phyloP scores from a whole-genome alignment of 192 early-diverging fungal species.

The Coemansia sp. region DNA sequence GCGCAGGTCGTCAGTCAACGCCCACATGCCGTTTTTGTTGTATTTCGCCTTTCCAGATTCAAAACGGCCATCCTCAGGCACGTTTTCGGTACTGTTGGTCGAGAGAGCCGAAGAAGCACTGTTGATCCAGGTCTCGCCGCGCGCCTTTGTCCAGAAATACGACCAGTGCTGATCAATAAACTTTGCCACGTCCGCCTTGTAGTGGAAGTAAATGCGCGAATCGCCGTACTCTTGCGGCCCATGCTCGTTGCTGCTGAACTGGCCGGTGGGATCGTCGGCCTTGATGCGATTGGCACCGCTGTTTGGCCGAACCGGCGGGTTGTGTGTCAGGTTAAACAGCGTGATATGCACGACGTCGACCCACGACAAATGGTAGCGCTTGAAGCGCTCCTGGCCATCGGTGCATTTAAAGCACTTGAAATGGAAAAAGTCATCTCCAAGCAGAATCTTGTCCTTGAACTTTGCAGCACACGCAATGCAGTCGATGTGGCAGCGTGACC shows the following conservation, averaged over 20 bases:
- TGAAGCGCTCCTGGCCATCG: slow-evolving; percentile 57
- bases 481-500: slow-evolving; percentile 56
- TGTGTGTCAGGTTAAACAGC: slow-evolving; percentile 64
- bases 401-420: slow-evolving; percentile 63
- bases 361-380: slow-evolving; percentile 61
- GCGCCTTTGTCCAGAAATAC: slow-evolving; percentile 65
- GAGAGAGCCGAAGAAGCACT: slow-evolving; percentile 61
- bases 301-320: slow-evolving; percentile 31
- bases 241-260: slow-evolving; percentile 52
- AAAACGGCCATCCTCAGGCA: slow-evolving; percentile 55
- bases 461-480: slow-evolving; percentile 59
- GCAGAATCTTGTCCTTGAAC: slow-evolving; percentile 60
- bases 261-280: slow-evolving; percentile 29
- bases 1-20: slow-evolving; percentile 51
- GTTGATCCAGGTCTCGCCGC: slow-evolving; percentile 65
- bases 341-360: slow-evolving; percentile 68
- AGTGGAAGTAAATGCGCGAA: slow-evolving; percentile 55
- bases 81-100: slow-evolving; percentile 58
- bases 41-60: slow-evolving; percentile 61
- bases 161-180: slow-evolving; percentile 71
- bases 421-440: slow-evolving; percentile 70
- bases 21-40: slow-evolving; percentile 58
- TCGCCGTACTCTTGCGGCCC: slow-evolving; percentile 57
- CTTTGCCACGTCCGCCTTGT: slow-evolving; percentile 62
- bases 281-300: slow-evolving; percentile 21